Evolutionary conservation across 2,329 filamentous ascomycete genomes (phyloP).

Genomic region (Diplodia mutila): DNA sequence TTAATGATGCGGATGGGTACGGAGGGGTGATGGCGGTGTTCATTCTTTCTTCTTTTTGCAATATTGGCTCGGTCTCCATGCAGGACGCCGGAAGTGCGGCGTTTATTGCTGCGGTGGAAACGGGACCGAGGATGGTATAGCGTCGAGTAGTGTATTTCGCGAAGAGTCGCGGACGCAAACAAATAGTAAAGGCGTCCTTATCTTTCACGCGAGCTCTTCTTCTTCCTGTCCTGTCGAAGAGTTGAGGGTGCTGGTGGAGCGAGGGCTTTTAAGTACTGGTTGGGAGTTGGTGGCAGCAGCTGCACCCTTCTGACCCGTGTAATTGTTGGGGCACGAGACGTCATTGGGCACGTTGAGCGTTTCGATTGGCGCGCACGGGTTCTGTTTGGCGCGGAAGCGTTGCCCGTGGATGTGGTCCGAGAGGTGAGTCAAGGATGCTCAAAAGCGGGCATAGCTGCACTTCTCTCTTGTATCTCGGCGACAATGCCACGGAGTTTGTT

Average conservation of each 20-base stretch:
- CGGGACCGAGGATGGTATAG: too few relatives aligned
- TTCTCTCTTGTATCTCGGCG: neutral
- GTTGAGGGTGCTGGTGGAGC: too few relatives aligned
- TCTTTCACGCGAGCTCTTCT: too few relatives aligned
- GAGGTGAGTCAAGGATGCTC: neutral
- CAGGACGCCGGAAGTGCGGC: neutral
- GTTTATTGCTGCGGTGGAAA: neutral
- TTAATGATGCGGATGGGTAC: neutral
- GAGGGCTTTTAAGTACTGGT: too few relatives aligned
- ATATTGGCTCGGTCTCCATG: neutral
- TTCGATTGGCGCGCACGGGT: neutral
- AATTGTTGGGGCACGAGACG: too few relatives aligned
- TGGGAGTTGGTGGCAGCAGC: too few relatives aligned
- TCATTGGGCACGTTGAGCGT: neutral
- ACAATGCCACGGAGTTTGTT: neutral
- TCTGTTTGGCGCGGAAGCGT: neutral
- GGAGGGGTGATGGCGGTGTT: neutral
- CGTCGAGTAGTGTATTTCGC: too few relatives aligned
- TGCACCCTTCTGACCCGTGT: too few relatives aligned
- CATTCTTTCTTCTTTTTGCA: neutral
- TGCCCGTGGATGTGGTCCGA: neutral
- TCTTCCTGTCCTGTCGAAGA: too few relatives aligned
- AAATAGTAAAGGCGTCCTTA: too few relatives aligned
- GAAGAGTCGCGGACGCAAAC: too few relatives aligned
- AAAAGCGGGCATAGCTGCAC: neutral